phyloP scores from a whole-genome alignment of 2,329 filamentous ascomycete genomes.

The Ascochyta pisi region DNA sequence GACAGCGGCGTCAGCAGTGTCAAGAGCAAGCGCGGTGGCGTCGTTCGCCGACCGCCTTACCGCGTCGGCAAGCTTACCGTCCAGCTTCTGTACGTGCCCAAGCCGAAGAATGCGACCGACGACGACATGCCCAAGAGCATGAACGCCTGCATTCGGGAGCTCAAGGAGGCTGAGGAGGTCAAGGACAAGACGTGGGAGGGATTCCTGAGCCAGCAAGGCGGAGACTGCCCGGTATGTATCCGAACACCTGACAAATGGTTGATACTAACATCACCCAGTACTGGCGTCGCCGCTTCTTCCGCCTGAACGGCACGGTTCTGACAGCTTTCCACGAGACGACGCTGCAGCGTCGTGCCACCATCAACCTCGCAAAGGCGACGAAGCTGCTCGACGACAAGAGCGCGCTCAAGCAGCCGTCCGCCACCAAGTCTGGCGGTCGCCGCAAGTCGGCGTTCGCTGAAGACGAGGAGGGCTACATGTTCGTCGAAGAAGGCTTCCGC shows the following conservation, averaged over 20 bases:
- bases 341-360: slow-evolving; percentile 92
- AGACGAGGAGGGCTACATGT: slow-evolving; percentile 99
- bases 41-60: slow-evolving; percentile 87
- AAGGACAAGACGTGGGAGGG: slow-evolving; percentile 84
- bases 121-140: slow-evolving; percentile 99
- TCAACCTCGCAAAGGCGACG: slow-evolving; percentile 91
- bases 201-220: slow-evolving; percentile 92
- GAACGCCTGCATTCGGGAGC: slow-evolving; percentile 92
- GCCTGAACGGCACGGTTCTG: slow-evolving; percentile 85
- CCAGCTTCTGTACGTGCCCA: slow-evolving; percentile 92
- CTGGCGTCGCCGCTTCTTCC: slow-evolving; percentile 98
- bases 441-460: slow-evolving; percentile 96
- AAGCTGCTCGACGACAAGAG: slow-evolving; percentile 93
- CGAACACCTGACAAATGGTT: not conserved
- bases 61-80: slow-evolving; percentile 93
- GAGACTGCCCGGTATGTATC: slow-evolving; percentile 88
- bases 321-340: slow-evolving; percentile 97
- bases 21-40: slow-evolving; percentile 85
- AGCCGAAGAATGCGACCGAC: slow-evolving; percentile 83
- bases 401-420: slow-evolving; percentile 80
- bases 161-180: slow-evolving; percentile 86
- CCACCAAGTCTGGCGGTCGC: slow-evolving; percentile 75
- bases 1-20: slow-evolving; percentile 81
- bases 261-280: slow-evolving; percentile 63
- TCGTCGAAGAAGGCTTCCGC: slow-evolving; percentile 98